These are phyloP conservation scores for Talinum fruticosum DNA, from an alignment of 148 eudicot species.

Conservation along the genomic window DNA sequence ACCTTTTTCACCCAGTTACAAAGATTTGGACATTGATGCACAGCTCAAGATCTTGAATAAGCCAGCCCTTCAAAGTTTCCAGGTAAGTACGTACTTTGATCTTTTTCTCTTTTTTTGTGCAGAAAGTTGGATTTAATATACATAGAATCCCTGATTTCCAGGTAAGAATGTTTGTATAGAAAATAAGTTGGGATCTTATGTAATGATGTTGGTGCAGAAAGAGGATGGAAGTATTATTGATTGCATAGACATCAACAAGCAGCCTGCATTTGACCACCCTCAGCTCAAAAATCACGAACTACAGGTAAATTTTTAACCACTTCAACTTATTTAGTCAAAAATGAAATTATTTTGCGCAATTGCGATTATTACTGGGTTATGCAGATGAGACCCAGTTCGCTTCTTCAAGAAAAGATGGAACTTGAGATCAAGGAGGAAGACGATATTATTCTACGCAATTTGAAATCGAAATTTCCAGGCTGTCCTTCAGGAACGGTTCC, in stretches of 20 bases:
- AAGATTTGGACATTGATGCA: conserved; percentile 9
- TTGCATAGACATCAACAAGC: conserved; percentile 19
- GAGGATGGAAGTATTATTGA: conserved; percentile 15
- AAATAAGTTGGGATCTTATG: no score
- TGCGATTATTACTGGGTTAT: neutral
- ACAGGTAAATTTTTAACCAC: neutral
- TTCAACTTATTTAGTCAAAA: no score
- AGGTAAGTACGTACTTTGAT: neutral
- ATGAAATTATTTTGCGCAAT: neutral
- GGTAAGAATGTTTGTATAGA: no score
- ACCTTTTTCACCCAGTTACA: neutral
- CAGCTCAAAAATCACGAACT: conserved; percentile 21
- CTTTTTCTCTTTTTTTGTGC: no score
- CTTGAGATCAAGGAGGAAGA: neutral
- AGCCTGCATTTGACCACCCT: conserved; percentile 25
- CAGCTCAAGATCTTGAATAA: conserved; percentile 24
- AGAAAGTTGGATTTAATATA: no score
- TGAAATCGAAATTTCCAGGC: neutral
- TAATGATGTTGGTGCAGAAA: neutral
- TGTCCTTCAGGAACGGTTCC: conserved; percentile 22
- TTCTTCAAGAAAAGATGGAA: neutral
- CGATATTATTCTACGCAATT: neutral
- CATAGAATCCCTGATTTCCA: no score
- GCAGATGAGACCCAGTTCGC: conserved; percentile 11
- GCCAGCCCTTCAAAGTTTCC: conserved; percentile 18